Evolutionary conservation across 2,329 filamentous ascomycete genomes (phyloP).

Genomic region (Cercospora nicotianae): DNA sequence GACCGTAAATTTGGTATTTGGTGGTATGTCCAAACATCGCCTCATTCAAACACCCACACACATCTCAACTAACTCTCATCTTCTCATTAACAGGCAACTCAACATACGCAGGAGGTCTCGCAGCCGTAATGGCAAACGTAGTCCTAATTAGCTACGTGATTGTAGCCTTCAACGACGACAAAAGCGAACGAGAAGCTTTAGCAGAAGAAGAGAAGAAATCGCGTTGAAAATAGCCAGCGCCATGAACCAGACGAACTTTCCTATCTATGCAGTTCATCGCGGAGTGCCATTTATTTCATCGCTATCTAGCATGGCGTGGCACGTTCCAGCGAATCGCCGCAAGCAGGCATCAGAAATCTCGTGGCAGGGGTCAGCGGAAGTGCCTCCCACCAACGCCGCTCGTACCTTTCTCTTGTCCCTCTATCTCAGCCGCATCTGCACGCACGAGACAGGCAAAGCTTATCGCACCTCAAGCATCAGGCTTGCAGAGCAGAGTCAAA

Average conservation of each 20-base stretch:
- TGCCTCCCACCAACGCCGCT: neutral
- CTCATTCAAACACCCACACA: neutral
- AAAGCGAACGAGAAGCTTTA: slow-evolving; percentile 51
- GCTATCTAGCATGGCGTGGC: neutral
- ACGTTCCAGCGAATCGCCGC: neutral
- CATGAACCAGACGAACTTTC: neutral
- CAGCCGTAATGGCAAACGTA: slow-evolving; percentile 86
- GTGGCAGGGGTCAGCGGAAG: neutral
- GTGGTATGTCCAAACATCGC: slow-evolving; percentile 57
- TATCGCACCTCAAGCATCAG: neutral
- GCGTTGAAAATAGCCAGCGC: neutral
- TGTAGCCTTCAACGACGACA: slow-evolving; percentile 87
- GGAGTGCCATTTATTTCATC: neutral
- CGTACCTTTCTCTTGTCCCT: neutral
- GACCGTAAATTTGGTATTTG: slow-evolving; percentile 73
- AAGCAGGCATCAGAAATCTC: neutral
- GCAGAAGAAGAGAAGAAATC: slow-evolving; percentile 46
- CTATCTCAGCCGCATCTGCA: neutral
- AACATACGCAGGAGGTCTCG: slow-evolving; percentile 79
- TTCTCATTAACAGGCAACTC: slow-evolving; percentile 66
- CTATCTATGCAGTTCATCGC: neutral
- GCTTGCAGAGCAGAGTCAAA: neutral
- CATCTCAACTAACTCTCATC: neutral
- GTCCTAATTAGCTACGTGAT: slow-evolving; percentile 88
- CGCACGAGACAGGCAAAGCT: neutral